A percentile compares a stretch with the other conserved stretches of the same genome.
These are phyloP conservation scores for Coelastrella sp. DNA, from an alignment of 139 green algal species.

Conservation along the genomic window DNA sequence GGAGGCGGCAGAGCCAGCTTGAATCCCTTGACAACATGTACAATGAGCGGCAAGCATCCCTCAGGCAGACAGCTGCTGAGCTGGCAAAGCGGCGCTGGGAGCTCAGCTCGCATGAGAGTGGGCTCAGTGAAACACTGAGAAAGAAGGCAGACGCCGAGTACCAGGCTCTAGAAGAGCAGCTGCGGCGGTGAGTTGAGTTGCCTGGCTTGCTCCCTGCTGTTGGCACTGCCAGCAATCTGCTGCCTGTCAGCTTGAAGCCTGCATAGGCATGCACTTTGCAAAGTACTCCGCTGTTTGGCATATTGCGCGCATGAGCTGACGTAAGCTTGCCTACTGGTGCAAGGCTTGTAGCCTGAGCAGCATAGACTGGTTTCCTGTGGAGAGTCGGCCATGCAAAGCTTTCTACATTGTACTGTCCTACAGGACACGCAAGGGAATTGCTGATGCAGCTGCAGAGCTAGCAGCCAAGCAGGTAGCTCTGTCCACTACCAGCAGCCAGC, in stretches of 20 bases:
- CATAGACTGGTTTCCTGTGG: no score
- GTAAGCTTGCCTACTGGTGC: no score
- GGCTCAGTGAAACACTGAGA: slow-evolving; percentile 39
- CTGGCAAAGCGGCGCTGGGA: slow-evolving; percentile 8
- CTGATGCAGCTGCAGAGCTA: slow-evolving; percentile 26
- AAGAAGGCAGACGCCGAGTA: slow-evolving; percentile 41
- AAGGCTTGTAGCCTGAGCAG: no score
- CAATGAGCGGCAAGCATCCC: slow-evolving; percentile 6
- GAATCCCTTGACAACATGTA: not conserved
- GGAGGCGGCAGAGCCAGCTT: not conserved
- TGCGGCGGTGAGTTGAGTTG: slow-evolving; percentile 10
- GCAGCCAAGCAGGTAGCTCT: slow-evolving; percentile 11
- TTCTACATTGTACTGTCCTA: not conserved
- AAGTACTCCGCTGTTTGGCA: not conserved
- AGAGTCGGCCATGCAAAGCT: no score
- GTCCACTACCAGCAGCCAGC: slow-evolving; percentile 35
- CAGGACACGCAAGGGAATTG: slow-evolving; percentile 23
- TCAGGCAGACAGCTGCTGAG: slow-evolving; percentile 4
- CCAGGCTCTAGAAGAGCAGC: slow-evolving; percentile 36
- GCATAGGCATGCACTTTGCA: no score
- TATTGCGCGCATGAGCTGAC: no score
- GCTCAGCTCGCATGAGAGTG: slow-evolving; percentile 20
- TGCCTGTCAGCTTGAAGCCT: no score
- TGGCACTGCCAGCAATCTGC: no score
- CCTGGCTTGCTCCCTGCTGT: not conserved